A percentile compares a stretch with the other conserved stretches of the same genome.
These are phyloP conservation scores for Hypericum androsaemum DNA, from an alignment of 345 rosid genomes.

Conservation along the genomic window DNA sequence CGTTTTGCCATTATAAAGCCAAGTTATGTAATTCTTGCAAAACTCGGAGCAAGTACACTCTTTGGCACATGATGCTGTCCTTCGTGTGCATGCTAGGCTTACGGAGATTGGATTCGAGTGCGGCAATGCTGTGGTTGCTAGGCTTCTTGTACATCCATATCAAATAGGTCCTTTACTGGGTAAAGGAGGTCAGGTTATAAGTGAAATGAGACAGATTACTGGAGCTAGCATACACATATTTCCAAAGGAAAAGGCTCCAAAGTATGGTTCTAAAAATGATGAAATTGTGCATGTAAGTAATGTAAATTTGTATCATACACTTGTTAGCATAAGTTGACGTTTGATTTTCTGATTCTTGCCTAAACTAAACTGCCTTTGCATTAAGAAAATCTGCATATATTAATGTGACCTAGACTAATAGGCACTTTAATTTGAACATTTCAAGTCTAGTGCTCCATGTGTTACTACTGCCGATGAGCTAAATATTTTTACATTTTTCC, in stretches of 20 bases:
- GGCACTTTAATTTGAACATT: too few species aligned
- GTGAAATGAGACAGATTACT: slow-evolving; percentile 70
- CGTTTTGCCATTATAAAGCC: neutral
- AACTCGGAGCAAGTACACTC: slow-evolving; percentile 56
- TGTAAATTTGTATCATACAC: too few species aligned
- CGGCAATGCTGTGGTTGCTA: slow-evolving; percentile 50
- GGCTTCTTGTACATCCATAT: slow-evolving; percentile 59
- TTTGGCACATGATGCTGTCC: slow-evolving; percentile 67
- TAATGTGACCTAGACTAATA: too few species aligned
- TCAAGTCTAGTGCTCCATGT: too few species aligned
- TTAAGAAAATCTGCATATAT: too few species aligned
- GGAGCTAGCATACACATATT: slow-evolving; percentile 58
- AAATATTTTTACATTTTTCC: slow-evolving; percentile 18
- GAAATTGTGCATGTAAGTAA: slow-evolving; percentile 64
- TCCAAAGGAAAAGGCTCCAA: slow-evolving; percentile 51
- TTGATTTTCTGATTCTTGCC: too few species aligned
- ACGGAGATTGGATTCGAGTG: slow-evolving; percentile 73
- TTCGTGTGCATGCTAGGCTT: slow-evolving; percentile 56
- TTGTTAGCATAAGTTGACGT: too few species aligned
- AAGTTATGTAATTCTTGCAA: slow-evolving; percentile 27
- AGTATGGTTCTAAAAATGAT: slow-evolving; percentile 42
- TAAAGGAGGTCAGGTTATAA: slow-evolving; percentile 56
- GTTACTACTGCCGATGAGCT: too few species aligned
- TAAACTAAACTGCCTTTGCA: too few species aligned
- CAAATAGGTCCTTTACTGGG: slow-evolving; percentile 73